Evolutionary conservation across 208 protist genomes (phyloP), one percentile per base, ranked within the genome.

Genomic region (Leishmania guyanensis): DNA sequence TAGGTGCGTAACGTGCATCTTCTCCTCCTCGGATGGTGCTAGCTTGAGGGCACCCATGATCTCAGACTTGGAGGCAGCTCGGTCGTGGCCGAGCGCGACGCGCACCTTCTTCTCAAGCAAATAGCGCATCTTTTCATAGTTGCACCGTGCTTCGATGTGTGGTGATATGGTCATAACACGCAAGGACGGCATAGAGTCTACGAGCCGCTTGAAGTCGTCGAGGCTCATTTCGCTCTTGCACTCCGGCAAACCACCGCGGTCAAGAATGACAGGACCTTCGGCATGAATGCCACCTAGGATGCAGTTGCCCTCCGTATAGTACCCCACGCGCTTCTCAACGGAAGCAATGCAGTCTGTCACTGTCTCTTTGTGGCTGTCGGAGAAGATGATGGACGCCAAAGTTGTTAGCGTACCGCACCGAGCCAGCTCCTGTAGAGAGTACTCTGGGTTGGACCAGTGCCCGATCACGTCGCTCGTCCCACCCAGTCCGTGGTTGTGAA

Each of bases 401-500:
- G 88, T 91, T 9, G 85, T 89, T 50, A 94, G 82, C 16, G 91
- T 94, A 65, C 91, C 91, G 58, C 91, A 94, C 16, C 91, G 88
- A 9, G 91, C 91, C n/a, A 94, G 78, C 76, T 94, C 88, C 20
- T 75, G 66, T 9, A 91, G 84, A 16, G 91, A 93, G 82, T 90
- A 92, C 80, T 91, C 86, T 36, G 91, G 91, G 68, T 94, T 91
- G 2, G 84, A 86, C 91, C 91, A 94, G 85, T 94, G 86, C 20
- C 81, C 89, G 65, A 92, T 92, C 17, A 94, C 91, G 68, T 94
- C 91, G 60, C 77, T 81, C 39, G 84, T 33, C 26, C 91, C 91
- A 46, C 91, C 91, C 50, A 94, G 83, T 36, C 91, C 91, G 81
- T 94, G 91, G 83, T 94, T 94, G 82, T 94, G 91, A 72, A 94